phyloP scores from a whole-genome alignment of 495 filamentous ascomycete genomes.

The Aspergillus sclerotioniger region DNA sequence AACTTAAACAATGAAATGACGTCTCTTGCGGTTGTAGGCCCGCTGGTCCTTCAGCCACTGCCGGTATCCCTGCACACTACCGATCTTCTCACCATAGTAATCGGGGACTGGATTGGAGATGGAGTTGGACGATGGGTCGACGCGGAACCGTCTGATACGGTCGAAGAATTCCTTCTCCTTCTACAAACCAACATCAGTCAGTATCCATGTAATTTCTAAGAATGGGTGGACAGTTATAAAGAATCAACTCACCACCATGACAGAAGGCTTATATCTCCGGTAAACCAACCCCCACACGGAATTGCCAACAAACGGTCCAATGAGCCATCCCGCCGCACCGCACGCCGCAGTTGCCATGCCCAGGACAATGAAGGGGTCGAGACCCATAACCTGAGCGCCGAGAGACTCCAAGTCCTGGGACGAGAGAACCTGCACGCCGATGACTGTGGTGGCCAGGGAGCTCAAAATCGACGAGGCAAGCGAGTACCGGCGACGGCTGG shows the following conservation, averaged over 20 bases:
- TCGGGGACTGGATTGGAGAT: slow-evolving; percentile 70
- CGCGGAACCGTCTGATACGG: slow-evolving; percentile 82
- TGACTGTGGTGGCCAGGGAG: slow-evolving; percentile 53
- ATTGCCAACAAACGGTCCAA: slow-evolving; percentile 77
- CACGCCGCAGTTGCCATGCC: slow-evolving; percentile 71
- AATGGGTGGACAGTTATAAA: neutral
- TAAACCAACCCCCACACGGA: slow-evolving; percentile 70
- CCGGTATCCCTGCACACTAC: slow-evolving; percentile 83
- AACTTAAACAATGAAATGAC: slow-evolving; percentile 51
- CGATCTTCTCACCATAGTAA: slow-evolving; percentile 88
- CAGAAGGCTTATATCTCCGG: slow-evolving; percentile 60
- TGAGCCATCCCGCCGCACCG: slow-evolving; percentile 78
- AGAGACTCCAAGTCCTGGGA: slow-evolving; percentile 65
- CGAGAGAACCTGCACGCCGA: slow-evolving; percentile 62
- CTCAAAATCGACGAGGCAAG: slow-evolving; percentile 70
- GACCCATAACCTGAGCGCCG: slow-evolving; percentile 63
- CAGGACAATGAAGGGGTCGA: slow-evolving; percentile 84
- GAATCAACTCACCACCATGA: slow-evolving; percentile 57
- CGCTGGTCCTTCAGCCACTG: slow-evolving; percentile 97
- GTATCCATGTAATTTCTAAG: slow-evolving; percentile 3
- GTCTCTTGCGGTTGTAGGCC: slow-evolving; percentile 92
- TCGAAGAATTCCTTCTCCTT: slow-evolving; percentile 92
- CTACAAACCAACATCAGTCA: slow-evolving; percentile 36
- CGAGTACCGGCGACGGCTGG: slow-evolving; percentile 77
- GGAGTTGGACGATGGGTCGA: slow-evolving; percentile 74